Evolutionary conservation across 2,329 filamentous ascomycete species (phyloP), one percentile per base, ranked within the genome.

Genomic region (Fusarium robinianum): DNA sequence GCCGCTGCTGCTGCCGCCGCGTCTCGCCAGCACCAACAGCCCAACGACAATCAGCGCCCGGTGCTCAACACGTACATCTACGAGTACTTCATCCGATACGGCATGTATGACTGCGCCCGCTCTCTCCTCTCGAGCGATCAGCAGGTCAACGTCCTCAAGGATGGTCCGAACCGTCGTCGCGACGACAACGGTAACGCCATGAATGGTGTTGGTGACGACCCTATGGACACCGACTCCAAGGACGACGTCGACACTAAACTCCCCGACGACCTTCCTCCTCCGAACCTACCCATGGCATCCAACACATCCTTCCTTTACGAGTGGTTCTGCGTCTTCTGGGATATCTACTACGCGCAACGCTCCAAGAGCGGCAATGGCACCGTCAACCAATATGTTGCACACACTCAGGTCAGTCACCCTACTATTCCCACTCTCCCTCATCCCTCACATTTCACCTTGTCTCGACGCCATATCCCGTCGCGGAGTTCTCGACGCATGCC

Each of bases 251-350:
- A 88, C 56, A 68, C 77, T 36, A 91, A 92, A 66, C 78, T 87
- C 29, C 88, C 88, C 1, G 81, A 85, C 44, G 90, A 95, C 63
- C 78, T 97, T 25, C 92, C 92, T 5, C 77, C 81, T 6, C 85
- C 90, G 9, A 83, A 83, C 51, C 74, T 90, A 5, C 83, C 84
- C 9, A 78, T 76, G 64, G 76, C 76, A 49, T 79, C 79, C 41
- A 87, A 86, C 61, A 87, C 81, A 51, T 89, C 88, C 17, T 97
- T 99, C 63, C 76, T 99, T n/a, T 87, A 90, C 58, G 94, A 97
- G 63, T 99, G 94, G 94, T 99, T 95, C 75, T 89, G 85, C 63
- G 80, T 96, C 38, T 99, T 99, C 69, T 97, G 90, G 90, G 94
- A 99, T 63, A 90, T 97, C 59, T 95, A 88, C 70, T 84, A 84